Evolutionary conservation across 2,329 filamentous ascomycete genomes (phyloP), one percentile per base, ranked within the genome.

Genomic region (Zasmidium angulare): DNA sequence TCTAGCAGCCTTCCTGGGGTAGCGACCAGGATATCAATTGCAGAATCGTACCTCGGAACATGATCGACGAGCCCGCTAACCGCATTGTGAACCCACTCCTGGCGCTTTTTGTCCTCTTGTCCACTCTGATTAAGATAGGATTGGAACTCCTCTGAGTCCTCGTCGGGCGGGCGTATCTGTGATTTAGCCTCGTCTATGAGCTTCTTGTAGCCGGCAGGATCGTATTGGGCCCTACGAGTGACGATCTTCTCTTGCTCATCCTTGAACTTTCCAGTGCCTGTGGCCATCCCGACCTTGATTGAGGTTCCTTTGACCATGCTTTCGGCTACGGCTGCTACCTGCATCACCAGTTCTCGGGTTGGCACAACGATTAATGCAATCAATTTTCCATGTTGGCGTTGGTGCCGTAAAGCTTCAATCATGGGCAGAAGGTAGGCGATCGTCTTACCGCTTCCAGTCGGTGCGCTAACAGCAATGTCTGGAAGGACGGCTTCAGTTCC

Each of bases 391-490:
- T 81, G 21, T 78, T 77, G 14, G 83, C 82, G n/a, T 48, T 31
- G 43, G 29, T 84, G 80, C 65, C 88, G 87, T 51, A 99, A 79
- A 53, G 89, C 87, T 49, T 91, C 86, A 2, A 96, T 83, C 59
- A 99, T 86, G 0, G 95, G 95, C 2, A 99, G 78, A 0, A 93
- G 85, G 70, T 99, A 99, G 0, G 93, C 89, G 17, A 99, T 76
- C 0, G 95, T 99, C 73, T 99, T 99, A 58, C 95, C 95, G 0
- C 95, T 98, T 9, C 95, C 95, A 0, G 95, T 99, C 1, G 93
- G 90, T 0, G 96, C 95, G 7, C 92, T 95, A 2, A 99, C 88
- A 48, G 96, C 88, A 3, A 99, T 76, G 73, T 99, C 95, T 46
- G 83, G 81, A 9, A 72, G 0, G n/a, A 71, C 56, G 21, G 53